Percentiles rank a stretch among this genome's conserved stretches.
Evolutionary conservation across 768 basidiomycete genomes (phyloP).

Genomic region (Auricularia heimuer): DNA sequence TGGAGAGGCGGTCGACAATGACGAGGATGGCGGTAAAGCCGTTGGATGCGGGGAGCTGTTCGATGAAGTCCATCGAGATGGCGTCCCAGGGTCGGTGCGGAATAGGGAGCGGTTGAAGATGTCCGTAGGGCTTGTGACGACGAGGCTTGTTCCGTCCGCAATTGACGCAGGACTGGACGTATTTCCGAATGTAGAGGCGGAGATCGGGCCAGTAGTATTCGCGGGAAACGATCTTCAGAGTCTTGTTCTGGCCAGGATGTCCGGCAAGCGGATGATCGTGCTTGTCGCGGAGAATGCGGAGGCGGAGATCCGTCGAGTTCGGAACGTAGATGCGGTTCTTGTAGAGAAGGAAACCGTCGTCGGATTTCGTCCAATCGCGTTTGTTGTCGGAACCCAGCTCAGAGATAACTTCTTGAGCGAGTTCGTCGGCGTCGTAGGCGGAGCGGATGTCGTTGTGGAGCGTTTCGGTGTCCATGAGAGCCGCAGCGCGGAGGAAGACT

Average conservation of each 20-base stretch:
- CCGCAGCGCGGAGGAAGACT: conserved; percentile 12
- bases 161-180: conserved; percentile 20
- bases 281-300: conserved; percentile 20
- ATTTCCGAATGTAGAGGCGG: conserved; percentile 17
- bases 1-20: too few relatives aligned
- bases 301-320: conserved; percentile 14
- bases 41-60: too few relatives aligned
- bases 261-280: conserved; percentile 32
- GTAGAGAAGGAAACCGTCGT: conserved; percentile 15
- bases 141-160: too few relatives aligned
- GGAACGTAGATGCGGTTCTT: conserved; percentile 25
- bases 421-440: background rate
- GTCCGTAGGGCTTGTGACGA: too few relatives aligned
- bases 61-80: too few relatives aligned
- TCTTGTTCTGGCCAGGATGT: conserved; percentile 30
- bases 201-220: conserved; percentile 34
- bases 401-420: background rate
- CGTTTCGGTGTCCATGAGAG: conserved; percentile 12
- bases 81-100: conserved; percentile 1
- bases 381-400: background rate
- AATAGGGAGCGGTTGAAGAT: too few relatives aligned
- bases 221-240: conserved; percentile 20
- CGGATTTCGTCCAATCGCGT: conserved; percentile 1
- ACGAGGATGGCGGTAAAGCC: too few relatives aligned
- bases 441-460: conserved; percentile 12